Conservation (phyloP, 2,329 filamentous ascomycete species). For the Arthrobotrys musiformis region DNA sequence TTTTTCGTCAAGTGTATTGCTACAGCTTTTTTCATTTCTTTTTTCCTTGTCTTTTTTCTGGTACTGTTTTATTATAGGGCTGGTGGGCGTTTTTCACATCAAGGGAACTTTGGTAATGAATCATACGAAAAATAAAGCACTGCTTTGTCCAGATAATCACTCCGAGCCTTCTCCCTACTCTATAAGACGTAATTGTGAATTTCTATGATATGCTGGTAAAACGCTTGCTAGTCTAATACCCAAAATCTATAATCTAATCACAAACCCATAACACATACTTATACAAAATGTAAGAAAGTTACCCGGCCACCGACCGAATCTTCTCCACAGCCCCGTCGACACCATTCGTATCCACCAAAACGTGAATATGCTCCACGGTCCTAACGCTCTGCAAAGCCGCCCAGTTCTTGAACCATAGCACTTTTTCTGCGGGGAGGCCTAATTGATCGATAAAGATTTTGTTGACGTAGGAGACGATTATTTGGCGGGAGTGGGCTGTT, state of each 20-base stretch:
- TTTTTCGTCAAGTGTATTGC: constrained; percentile 45
- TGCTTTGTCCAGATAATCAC: constrained; percentile 54
- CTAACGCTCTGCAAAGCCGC: constrained; percentile 82
- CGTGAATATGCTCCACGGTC: constrained; percentile 91
- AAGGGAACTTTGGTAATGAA: constrained; percentile 54
- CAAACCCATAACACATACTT: too few relatives aligned
- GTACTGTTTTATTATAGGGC: constrained; percentile 52
- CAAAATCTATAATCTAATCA: background rate
- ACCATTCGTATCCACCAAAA: constrained; percentile 67
- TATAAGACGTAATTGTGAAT: background rate
- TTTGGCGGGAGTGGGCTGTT: constrained; percentile 70
- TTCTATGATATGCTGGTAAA: background rate
- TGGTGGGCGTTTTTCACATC: constrained; percentile 54
- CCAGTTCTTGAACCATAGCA: constrained; percentile 96
- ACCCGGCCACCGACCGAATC: constrained; percentile 66
- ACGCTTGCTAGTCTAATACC: constrained; percentile 18
- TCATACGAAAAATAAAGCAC: constrained; percentile 54
- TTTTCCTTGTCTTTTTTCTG: constrained; percentile 6
- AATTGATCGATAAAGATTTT: constrained; percentile 72
- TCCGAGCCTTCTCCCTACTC: background rate
- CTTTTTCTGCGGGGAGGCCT: constrained; percentile 65
- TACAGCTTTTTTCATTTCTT: constrained; percentile 16
- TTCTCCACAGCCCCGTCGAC: constrained; percentile 66
- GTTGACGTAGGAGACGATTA: constrained; percentile 78
- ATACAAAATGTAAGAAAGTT: too few relatives aligned